Conservation (phyloP, 2,329 filamentous ascomycete species). For the Periconia macrospinosa region DNA sequence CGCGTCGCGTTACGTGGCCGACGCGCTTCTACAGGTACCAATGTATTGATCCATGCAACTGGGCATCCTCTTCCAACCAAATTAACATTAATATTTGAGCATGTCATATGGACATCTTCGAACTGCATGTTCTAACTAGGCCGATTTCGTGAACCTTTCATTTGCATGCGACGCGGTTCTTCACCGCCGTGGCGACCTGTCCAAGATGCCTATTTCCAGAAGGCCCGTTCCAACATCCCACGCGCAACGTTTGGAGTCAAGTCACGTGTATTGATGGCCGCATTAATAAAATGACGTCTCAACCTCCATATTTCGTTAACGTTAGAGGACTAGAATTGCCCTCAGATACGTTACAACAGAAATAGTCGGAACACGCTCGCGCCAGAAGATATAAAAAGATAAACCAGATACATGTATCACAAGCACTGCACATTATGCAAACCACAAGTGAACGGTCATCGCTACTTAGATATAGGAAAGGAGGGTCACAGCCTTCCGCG, state of each 20-base stretch:
- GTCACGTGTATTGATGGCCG: not conserved
- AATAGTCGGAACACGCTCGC: not conserved
- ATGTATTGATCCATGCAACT: not conserved
- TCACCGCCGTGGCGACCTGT: too few species aligned
- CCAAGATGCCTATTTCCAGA: not conserved
- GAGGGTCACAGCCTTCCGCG: too few species aligned
- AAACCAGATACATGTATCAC: too few species aligned
- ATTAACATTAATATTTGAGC: not conserved
- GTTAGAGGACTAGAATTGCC: not conserved
- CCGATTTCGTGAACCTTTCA: not conserved
- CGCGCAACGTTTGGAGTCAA: not conserved
- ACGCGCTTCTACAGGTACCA: not conserved
- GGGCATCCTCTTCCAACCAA: too few species aligned
- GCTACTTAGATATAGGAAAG: too few species aligned
- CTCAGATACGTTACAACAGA: not conserved
- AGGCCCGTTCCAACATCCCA: not conserved
- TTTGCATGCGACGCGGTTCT: not conserved
- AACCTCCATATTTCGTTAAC: not conserved
- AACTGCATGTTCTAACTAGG: not conserved
- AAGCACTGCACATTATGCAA: too few species aligned
- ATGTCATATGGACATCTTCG: not conserved
- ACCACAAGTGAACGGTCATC: too few species aligned
- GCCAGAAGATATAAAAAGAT: too few species aligned
- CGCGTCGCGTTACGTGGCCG: not conserved
- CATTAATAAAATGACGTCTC: not conserved